These are phyloP conservation scores for Claviceps fusiformis DNA, from an alignment of 2,329 filamentous ascomycete species.

Conservation along the genomic window DNA sequence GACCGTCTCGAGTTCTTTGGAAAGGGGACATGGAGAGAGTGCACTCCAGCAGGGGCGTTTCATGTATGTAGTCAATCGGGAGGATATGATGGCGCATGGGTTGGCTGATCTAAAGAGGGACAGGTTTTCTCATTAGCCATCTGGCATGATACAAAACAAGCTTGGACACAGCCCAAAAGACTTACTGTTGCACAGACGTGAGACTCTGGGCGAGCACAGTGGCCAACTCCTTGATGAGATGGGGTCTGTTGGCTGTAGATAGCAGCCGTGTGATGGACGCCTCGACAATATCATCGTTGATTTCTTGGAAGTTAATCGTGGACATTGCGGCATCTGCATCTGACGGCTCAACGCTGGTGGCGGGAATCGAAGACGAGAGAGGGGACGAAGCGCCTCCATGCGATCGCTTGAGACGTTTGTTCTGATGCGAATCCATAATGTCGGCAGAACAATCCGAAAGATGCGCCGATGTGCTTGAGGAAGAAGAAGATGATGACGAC, in stretches of 20 bases:
- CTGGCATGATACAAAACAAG: no score
- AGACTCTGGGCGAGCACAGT: constrained; percentile 63
- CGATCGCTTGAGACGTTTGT: constrained; percentile 66
- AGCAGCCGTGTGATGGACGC: constrained; percentile 79
- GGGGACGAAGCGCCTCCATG: constrained; percentile 41
- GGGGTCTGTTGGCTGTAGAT: constrained; percentile 79
- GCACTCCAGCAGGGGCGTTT: constrained; percentile 75
- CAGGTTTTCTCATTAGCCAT: neutral
- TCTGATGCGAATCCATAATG: constrained; percentile 25
- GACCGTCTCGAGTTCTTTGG: constrained; percentile 82
- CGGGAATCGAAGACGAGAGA: constrained; percentile 24
- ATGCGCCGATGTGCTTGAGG: constrained; percentile 11
- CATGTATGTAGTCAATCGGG: constrained; percentile 75
- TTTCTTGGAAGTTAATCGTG: constrained; percentile 54
- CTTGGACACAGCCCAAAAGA: constrained; percentile 12
- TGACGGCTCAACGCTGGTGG: constrained; percentile 15
- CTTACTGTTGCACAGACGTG: constrained; percentile 83
- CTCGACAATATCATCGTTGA: constrained; percentile 92
- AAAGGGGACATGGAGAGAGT: constrained; percentile 68
- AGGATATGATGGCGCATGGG: constrained; percentile 88
- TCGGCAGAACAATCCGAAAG: constrained; percentile 16
- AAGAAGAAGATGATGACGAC: constrained; percentile 10
- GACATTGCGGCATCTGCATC: constrained; percentile 11
- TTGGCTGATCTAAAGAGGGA: constrained; percentile 64
- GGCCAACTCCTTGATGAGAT: constrained; percentile 88